Conservation (phyloP, 495 filamentous ascomycete genomes). For the Neurospora pannonica region DNA sequence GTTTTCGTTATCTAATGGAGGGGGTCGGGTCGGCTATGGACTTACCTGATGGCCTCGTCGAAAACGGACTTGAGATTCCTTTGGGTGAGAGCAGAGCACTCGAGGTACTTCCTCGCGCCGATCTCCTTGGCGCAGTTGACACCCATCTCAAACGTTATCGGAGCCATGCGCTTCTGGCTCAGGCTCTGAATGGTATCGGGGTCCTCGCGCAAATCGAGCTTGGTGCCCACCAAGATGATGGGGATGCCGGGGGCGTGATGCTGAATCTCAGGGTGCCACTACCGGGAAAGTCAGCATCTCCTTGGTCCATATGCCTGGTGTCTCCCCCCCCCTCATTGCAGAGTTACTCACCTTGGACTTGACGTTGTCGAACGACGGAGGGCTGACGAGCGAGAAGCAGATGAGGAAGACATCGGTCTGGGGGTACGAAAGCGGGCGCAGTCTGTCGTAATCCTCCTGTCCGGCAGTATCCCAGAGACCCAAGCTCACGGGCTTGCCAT, state of each 20-base stretch:
- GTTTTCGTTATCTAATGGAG: background rate
- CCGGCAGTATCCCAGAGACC: slow-evolving; percentile 98
- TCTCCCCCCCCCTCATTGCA: background rate
- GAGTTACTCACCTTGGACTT: slow-evolving; percentile 67
- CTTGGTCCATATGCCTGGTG: background rate
- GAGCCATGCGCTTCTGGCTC: slow-evolving; percentile 78
- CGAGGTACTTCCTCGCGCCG: slow-evolving; percentile 84
- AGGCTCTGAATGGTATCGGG: slow-evolving; percentile 67
- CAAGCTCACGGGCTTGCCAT: slow-evolving; percentile 91
- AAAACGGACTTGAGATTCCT: slow-evolving; percentile 95
- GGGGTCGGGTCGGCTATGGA: background rate
- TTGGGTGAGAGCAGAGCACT: slow-evolving; percentile 97
- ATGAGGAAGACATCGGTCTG: slow-evolving; percentile 98
- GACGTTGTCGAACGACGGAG: slow-evolving; percentile 95
- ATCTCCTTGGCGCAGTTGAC: slow-evolving; percentile 83
- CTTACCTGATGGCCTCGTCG: slow-evolving; percentile 89
- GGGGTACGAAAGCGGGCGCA: slow-evolving; percentile 91
- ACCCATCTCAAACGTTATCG: slow-evolving; percentile 84
- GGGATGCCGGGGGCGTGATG: slow-evolving; percentile 93
- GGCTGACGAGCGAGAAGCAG: slow-evolving; percentile 97
- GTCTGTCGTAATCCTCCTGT: slow-evolving; percentile 95
- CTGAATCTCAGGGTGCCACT: slow-evolving; percentile 97
- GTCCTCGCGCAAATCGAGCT: slow-evolving; percentile 92
- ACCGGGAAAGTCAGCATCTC: slow-evolving; percentile 10
- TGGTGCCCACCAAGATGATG: slow-evolving; percentile 95